These are phyloP conservation scores for Blastocystis sp. DNA, from an alignment of 352 stramenopile genomes.

Conservation along the genomic window DNA sequence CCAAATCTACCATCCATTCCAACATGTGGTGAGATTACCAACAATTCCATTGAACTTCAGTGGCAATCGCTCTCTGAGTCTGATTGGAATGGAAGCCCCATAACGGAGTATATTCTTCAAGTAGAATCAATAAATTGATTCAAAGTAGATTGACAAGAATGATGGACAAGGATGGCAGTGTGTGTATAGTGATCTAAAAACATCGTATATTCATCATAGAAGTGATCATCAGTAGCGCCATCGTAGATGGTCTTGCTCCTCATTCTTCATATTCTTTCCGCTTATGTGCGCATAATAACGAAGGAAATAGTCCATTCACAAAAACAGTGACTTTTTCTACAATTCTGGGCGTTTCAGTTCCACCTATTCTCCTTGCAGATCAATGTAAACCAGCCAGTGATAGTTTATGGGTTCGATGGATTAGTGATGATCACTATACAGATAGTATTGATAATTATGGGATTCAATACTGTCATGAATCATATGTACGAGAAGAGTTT, in stretches of 20 bases:
- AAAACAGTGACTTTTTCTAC: not conserved
- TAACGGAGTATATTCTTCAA: conserved; percentile 29
- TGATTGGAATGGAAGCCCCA: conserved; percentile 20
- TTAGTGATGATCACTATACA: not conserved
- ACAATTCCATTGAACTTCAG: conserved; percentile 10
- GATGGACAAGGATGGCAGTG: not conserved
- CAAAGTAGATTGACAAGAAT: not conserved
- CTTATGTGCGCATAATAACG: conserved; percentile 28
- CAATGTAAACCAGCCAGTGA: not conserved
- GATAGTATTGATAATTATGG: conserved; percentile 8
- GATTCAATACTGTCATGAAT: not conserved
- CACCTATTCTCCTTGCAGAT: not conserved
- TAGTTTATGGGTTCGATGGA: not conserved
- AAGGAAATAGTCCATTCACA: conserved; percentile 13
- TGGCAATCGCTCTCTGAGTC: not conserved
- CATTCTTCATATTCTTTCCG: not conserved
- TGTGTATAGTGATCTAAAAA: not conserved
- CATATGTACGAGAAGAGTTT: not conserved
- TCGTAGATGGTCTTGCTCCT: not conserved
- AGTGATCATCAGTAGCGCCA: not conserved
- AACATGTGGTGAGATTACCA: not conserved
- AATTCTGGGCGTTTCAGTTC: not conserved
- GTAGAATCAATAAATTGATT: not conserved
- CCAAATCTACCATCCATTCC: not conserved
- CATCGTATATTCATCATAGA: not conserved